Base-by-base conservation (phyloP, 345 rosid species). In the Jatropha curcas region DNA sequence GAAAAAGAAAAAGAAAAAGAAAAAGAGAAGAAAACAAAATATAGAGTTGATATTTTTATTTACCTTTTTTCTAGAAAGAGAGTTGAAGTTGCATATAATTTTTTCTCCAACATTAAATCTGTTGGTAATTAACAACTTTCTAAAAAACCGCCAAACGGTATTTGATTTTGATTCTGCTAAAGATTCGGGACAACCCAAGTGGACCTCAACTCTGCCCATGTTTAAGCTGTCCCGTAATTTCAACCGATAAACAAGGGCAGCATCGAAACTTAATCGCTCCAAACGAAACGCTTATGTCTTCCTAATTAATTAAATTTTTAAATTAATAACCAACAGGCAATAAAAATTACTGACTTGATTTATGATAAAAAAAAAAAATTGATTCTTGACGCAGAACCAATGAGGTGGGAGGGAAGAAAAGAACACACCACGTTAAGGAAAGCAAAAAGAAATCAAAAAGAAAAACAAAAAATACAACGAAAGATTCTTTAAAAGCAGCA, bases 191-290 rank as follows among this genome's bases (percentile, higher is more conserved):
- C 86, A 66, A 28, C 31, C 68, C 53, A 12, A 46, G 76, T 34
- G 17, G 81, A 84, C 82, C 82, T 71, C 60, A 16, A 34, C 4
- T 60, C 37, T 51, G 81, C 82, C 65, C 13, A 4, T 46, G 70
- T 61, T 19, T 57, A 48, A 30, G 51, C 19, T 61, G 61, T 62
- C 51, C 33, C 66, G 85, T 80, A 80, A 75, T 39, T 71, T 62
- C 7, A 39, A 39, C 55, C 66, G 30, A 25, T n/a, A 58, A 43
- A 17, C 35, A 13, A 67, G 88, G 88, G 80, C 51, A 65, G 2
- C 67, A 68, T 68, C 4, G 88, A 70, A 64, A 82, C 57, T 60
- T 2, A 22, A 14, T 9, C 7, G 9, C 35, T 58, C 64, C 60
- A 51, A 43, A 55, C 25, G 24, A 20, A 74, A 74, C 82, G 82